Base-by-base conservation (phyloP, 805 yeast genomes). In the Starmerella bacillaris region DNA sequence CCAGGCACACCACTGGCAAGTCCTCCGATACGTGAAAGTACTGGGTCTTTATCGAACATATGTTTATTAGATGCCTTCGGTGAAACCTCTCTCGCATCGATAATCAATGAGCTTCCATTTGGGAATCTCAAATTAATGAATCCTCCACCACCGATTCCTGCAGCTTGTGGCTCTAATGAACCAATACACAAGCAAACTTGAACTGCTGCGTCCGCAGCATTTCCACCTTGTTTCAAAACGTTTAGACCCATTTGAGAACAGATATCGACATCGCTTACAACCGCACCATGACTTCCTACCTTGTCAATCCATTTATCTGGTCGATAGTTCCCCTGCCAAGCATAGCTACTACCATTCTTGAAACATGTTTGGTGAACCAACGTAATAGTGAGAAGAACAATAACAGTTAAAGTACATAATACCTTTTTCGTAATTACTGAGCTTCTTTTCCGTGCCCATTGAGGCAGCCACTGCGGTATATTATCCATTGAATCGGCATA, bases 121-220 rank as follows among this genome's bases (percentile, higher is more conserved):
- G 53, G 55, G 29, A 51, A 51, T 12, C 58, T 37, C 3, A 71
- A 63, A 1, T 72, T 66, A 30, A 78, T 75, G 47, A 69, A 82
- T 0, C 78, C 80, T 7, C 98, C 96, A 4, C 96, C 96, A 5
- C 95, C 94, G 29, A 86, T 74, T 0, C 95, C 94, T 2, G 92
- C 74, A 38, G 75, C 74, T 58, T 76, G 80, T 42, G 82, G 73
- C 50, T 79, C 78, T 17, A 80, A 57, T 36, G 78, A 65, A 2
- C 96, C 96, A 21, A 86, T 71, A 51, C 98, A 86, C 20, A 86
- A 61, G 0, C 92, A 80, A 9, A 79, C 78, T 0, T 93, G 76
- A 2, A 86, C 75, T 0, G 93, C 79, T 0, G 94, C 93, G 53
- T 86, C 98, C 0, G 93, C 94, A 2, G 95, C 94, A 47, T 71